Conservation (phyloP, 1,284 basidiomycete genomes). For the Thelephora terrestris region DNA sequence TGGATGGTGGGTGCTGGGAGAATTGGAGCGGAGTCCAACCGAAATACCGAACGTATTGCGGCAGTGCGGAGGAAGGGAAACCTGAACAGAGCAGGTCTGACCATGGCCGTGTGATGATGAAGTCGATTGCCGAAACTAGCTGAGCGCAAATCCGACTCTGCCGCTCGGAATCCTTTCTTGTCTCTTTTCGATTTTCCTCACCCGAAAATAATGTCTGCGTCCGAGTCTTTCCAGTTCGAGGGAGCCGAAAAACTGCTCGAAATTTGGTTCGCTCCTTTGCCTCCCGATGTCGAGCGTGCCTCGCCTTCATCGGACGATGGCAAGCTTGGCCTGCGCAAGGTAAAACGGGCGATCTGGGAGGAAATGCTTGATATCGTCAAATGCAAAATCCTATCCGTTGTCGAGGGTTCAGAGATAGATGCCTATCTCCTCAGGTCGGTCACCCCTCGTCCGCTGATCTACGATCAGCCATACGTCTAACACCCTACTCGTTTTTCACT, state of each 20-base stretch:
- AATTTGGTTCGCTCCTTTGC: constrained; percentile 90
- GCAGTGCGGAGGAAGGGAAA: constrained; percentile 25
- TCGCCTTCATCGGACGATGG: constrained; percentile 19
- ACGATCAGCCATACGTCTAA: neutral
- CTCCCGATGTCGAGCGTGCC: constrained; percentile 36
- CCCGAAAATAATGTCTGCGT: constrained; percentile 25
- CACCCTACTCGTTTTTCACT: constrained; percentile 5
- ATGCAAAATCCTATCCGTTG: constrained; percentile 91
- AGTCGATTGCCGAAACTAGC: neutral
- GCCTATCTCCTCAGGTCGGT: constrained; percentile 92
- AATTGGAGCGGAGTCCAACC: constrained; percentile 6
- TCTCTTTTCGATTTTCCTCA: too few species aligned
- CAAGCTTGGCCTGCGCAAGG: constrained; percentile 65
- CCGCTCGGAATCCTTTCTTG: too few species aligned
- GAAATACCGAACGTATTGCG: neutral
- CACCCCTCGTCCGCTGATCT: constrained; percentile 1
- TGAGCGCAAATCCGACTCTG: constrained; percentile 1
- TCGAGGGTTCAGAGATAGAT: constrained; percentile 83
- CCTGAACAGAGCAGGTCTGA: constrained; percentile 25
- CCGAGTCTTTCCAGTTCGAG: constrained; percentile 55
- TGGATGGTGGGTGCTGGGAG: constrained; percentile 12
- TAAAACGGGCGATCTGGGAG: constrained; percentile 82
- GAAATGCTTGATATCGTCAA: constrained; percentile 96
- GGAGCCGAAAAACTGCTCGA: constrained; percentile 97
- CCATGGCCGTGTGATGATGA: neutral